Percentiles rank a stretch among this genome's conserved stretches.
Conservation (phyloP, 2,329 filamentous ascomycete species). For the Fusarium equiseti region DNA sequence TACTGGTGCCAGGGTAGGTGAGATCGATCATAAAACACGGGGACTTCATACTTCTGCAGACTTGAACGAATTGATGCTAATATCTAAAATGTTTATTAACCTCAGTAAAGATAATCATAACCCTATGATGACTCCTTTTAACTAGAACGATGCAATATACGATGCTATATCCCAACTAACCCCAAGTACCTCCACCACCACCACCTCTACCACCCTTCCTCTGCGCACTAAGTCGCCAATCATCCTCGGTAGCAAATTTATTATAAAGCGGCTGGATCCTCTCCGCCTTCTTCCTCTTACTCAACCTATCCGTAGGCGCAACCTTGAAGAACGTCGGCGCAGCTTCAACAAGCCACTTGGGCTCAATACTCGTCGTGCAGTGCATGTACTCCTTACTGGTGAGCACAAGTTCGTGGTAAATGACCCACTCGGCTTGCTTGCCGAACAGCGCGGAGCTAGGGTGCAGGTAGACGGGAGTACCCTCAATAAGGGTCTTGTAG, state of each 20-base stretch:
- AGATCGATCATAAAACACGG: background rate
- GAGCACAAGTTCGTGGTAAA: conserved; percentile 90
- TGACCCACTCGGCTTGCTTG: conserved; percentile 95
- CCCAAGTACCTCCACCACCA: conserved; percentile 93
- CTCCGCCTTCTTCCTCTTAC: conserved; percentile 93
- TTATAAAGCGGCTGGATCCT: conserved; percentile 96
- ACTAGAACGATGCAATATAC: background rate
- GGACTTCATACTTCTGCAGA: background rate
- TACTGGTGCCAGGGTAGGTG: background rate
- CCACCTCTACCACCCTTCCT: conserved; percentile 85
- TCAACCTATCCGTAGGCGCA: conserved; percentile 85
- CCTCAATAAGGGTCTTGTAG: conserved; percentile 97
- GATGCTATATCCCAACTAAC: conserved; percentile 49
- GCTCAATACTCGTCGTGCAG: conserved; percentile 90
- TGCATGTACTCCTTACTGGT: conserved; percentile 99
- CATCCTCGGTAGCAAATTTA: conserved; percentile 90
- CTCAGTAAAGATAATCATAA: background rate
- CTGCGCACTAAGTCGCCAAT: conserved; percentile 94
- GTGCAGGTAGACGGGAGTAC: conserved; percentile 94
- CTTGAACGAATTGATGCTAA: background rate
- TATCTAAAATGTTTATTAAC: background rate
- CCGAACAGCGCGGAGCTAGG: conserved; percentile 92
- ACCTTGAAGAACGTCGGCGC: conserved; percentile 99
- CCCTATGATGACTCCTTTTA: background rate
- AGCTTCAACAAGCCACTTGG: conserved; percentile 92